Conservation (phyloP, 768 basidiomycete species). For the Mycena albidolilacea region DNA sequence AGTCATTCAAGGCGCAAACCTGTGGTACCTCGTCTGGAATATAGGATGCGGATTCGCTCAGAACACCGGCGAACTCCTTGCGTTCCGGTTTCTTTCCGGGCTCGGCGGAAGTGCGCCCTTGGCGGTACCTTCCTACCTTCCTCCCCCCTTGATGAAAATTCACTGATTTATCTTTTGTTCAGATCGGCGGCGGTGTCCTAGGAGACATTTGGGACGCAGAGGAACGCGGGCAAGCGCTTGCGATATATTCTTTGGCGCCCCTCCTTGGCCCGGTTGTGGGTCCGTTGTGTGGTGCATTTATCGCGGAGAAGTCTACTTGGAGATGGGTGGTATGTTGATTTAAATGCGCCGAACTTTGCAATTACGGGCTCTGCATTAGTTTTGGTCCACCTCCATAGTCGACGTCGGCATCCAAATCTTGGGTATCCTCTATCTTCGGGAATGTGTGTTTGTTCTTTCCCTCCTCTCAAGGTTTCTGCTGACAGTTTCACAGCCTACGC, state of each 20-base stretch:
- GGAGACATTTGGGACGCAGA: slow-evolving; percentile 75
- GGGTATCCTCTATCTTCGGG: slow-evolving; percentile 71
- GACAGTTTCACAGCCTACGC: slow-evolving; percentile 56
- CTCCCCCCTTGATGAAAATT: neutral
- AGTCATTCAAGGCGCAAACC: slow-evolving; percentile 26
- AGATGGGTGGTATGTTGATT: slow-evolving; percentile 31
- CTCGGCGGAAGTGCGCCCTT: slow-evolving; percentile 82
- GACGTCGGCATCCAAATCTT: slow-evolving; percentile 68
- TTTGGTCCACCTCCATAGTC: slow-evolving; percentile 77
- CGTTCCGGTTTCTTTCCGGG: slow-evolving; percentile 78
- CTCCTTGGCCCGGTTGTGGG: slow-evolving; percentile 77
- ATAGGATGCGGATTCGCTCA: slow-evolving; percentile 75
- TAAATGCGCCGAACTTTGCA: too few species aligned
- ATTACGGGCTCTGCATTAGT: slow-evolving; percentile 41
- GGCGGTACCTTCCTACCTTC: slow-evolving; percentile 55
- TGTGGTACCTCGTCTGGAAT: slow-evolving; percentile 67
- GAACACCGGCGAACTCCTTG: slow-evolving; percentile 70
- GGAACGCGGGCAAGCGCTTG: slow-evolving; percentile 74
- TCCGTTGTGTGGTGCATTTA: slow-evolving; percentile 71
- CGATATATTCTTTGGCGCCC: slow-evolving; percentile 76
- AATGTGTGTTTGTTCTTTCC: slow-evolving; percentile 61
- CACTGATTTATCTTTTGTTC: neutral
- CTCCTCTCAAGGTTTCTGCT: slow-evolving; percentile 29
- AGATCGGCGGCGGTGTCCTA: slow-evolving; percentile 76
- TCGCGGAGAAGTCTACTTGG: slow-evolving; percentile 33